Base-by-base conservation (phyloP, 495 filamentous ascomycete species). In the Aspergillus affinis region DNA sequence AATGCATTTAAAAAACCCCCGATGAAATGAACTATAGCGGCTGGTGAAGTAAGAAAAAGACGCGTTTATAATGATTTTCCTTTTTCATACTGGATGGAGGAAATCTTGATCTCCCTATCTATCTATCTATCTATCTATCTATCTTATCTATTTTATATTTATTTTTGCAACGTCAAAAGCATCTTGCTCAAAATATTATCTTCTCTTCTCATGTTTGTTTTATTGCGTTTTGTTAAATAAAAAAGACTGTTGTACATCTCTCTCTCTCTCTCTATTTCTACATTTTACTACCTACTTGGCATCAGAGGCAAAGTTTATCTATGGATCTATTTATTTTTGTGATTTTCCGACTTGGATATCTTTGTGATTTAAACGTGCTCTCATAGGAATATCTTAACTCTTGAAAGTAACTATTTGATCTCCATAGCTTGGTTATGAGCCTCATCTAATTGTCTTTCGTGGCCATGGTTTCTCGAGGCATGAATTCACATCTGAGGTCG, bases 221-320 rank as follows among this genome's bases (percentile, higher is more conserved):
- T 60, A 46, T 55, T 63, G 60, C 55, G 13, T 46, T 58, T 48
- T 52, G 51, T 59, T 56, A 15, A 19, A 19, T 18, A 46, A 32
- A 62, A 65, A 62, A 66, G 50, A 57, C 62, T 65, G 53, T 58
- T 61, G 45, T 52, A 50, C 55, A 58, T 53, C 60, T 47, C 47
- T 49, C n/a, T 48, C n/a, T 19, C 7, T 21, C 47, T 49, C 10
- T 48, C 46, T 48, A 6, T 48, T 5, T 13, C 46, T 48, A 18
- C 21, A 13, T 19, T 26, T 49, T 23, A 19, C 47, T 48, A 18
- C 10, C 21, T 48, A 10, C 12, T 49, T 19, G 9, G 47, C 47
- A 49, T 49, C 36, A 4, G 36, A 41, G 13, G 36, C 30, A 32
- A 32, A 12, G 30, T 12, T 46, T 46, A 46, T n/a, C 12, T n/a